A percentile compares a stretch with the other conserved stretches of the same genome.
Evolutionary conservation across 108 stramenopile species (phyloP).

Genomic region (Pseudonitzschia multiseries): DNA sequence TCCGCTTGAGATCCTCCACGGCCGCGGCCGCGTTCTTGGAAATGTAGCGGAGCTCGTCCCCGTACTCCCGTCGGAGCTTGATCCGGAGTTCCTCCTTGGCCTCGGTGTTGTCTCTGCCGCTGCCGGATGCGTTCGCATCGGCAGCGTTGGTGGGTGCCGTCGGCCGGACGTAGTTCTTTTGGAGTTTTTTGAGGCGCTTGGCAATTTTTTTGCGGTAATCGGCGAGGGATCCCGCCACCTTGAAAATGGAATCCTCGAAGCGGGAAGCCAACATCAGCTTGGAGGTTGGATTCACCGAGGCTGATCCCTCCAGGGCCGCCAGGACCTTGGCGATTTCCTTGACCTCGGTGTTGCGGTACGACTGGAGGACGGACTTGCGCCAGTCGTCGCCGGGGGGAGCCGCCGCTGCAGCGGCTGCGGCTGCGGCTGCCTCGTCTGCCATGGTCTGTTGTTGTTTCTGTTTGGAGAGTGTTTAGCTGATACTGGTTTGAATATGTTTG

Average conservation of each 20-base stretch:
- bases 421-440: no score
- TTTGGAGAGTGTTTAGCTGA: no score
- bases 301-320: slow-evolving; percentile 71
- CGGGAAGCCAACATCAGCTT: slow-evolving; percentile 75
- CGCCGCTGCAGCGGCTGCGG: no score
- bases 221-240: slow-evolving; percentile 48
- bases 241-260: slow-evolving; percentile 81
- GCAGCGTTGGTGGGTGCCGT: background rate
- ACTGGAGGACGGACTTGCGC: slow-evolving; percentile 58
- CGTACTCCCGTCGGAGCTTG: slow-evolving; percentile 51
- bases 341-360: slow-evolving; percentile 70
- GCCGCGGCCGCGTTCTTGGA: slow-evolving; percentile 53
- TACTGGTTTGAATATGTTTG: no score
- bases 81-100: slow-evolving; percentile 37
- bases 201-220: slow-evolving; percentile 74
- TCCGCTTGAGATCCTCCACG: slow-evolving; percentile 43
- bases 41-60: slow-evolving; percentile 58
- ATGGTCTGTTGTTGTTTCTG: no score
- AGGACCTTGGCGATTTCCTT: slow-evolving; percentile 76
- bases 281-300: slow-evolving; percentile 48
- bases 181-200: slow-evolving; percentile 69
- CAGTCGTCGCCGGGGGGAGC: slow-evolving; percentile 41
- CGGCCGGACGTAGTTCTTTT: slow-evolving; percentile 57
- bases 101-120: slow-evolving; percentile 21
- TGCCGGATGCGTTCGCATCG: background rate